Evolutionary conservation across 2,329 filamentous ascomycete species (phyloP).

Genomic region (Fusarium falciforme): DNA sequence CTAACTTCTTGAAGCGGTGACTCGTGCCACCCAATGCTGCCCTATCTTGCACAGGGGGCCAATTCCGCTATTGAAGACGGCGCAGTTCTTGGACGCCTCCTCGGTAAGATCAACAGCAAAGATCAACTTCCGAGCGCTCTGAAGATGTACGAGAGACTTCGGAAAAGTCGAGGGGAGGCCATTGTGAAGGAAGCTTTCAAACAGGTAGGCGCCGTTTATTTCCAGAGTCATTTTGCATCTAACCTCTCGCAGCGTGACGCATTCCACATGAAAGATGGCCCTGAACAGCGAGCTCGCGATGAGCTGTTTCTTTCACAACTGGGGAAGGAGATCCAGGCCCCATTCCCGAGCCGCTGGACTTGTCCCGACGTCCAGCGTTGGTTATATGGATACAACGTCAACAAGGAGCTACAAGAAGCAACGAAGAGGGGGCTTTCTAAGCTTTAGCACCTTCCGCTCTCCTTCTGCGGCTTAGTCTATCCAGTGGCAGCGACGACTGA

Average conservation of each 20-base stretch:
- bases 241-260: conserved; percentile 54
- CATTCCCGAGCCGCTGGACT: conserved; percentile 69
- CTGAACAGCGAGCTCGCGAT: conserved; percentile 69
- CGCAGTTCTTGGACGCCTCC: conserved; percentile 69
- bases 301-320: conserved; percentile 66
- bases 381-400: conserved; percentile 72
- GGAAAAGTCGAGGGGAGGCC: conserved; percentile 60
- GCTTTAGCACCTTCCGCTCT: background rate
- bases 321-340: conserved; percentile 59
- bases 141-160: conserved; percentile 57
- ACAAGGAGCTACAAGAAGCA: background rate
- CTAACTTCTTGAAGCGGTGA: conserved; percentile 58
- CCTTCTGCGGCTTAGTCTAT: background rate
- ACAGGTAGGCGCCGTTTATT: conserved; percentile 29
- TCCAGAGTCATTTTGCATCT: background rate
- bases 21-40: conserved; percentile 73
- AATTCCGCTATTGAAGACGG: conserved; percentile 77
- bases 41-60: conserved; percentile 73
- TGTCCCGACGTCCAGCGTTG: conserved; percentile 72
- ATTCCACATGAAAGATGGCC: conserved; percentile 66
- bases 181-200: conserved; percentile 74
- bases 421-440: background rate
- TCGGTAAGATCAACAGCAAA: conserved; percentile 60
- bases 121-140: conserved; percentile 59
- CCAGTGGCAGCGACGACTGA: background rate